Conservation (phyloP, 169 alveolate species). For the Ichthyophthirius multifiliis region DNA sequence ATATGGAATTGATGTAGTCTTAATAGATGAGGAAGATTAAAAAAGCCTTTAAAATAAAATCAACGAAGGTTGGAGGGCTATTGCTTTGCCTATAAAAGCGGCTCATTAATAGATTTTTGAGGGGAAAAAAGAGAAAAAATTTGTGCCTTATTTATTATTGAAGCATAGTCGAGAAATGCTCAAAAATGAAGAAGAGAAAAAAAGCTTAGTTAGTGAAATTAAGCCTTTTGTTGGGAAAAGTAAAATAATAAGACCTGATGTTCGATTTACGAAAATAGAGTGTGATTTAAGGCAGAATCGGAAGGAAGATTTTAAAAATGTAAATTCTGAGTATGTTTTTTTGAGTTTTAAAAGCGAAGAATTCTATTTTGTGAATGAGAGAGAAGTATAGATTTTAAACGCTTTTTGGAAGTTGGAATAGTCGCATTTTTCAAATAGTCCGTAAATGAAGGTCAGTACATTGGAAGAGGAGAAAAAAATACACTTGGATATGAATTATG, state of each 20-base stretch:
- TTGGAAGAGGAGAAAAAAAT: slow-evolving; percentile 22
- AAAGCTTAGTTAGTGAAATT: slow-evolving; percentile 50
- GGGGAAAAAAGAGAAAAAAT: no score
- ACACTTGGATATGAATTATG: slow-evolving; percentile 34
- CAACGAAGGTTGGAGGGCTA: slow-evolving; percentile 44
- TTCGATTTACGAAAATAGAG: slow-evolving; percentile 56
- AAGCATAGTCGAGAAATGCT: slow-evolving; percentile 32
- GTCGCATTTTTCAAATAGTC: no score
- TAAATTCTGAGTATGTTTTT: slow-evolving; percentile 60
- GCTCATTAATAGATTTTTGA: no score
- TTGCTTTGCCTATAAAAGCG: slow-evolving; percentile 65
- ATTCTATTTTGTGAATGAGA: slow-evolving; percentile 40
- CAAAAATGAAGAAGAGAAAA: slow-evolving; percentile 55
- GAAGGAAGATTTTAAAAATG: slow-evolving; percentile 52
- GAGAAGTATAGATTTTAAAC: slow-evolving; percentile 53
- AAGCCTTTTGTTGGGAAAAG: slow-evolving; percentile 57
- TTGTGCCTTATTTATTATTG: slow-evolving; percentile 55
- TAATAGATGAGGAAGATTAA: slow-evolving; percentile 71
- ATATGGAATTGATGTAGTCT: slow-evolving; percentile 68
- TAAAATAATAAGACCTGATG: slow-evolving; percentile 57
- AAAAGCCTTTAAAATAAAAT: slow-evolving; percentile 5
- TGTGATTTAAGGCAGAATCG: slow-evolving; percentile 63
- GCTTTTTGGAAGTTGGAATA: slow-evolving; percentile 46
- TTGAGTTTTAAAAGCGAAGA: slow-evolving; percentile 63
- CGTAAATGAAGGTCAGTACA: no score